Conservation (phyloP, 768 basidiomycete genomes). For the Dioszegia aurantiaca region DNA sequence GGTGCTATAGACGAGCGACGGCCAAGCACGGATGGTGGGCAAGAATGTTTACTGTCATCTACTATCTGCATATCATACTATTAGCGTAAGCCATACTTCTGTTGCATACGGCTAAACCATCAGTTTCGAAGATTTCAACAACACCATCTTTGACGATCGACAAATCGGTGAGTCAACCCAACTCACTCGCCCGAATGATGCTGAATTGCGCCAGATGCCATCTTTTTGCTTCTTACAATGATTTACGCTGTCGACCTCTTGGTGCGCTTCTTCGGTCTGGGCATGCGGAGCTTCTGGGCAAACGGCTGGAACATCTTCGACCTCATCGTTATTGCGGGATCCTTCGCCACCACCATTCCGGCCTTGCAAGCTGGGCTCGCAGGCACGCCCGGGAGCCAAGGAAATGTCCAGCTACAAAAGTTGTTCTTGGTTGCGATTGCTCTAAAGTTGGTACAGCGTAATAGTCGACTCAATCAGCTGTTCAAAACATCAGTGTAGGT, state of each 20-base stretch:
- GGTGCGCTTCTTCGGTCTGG: constrained; percentile 78
- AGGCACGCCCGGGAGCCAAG: constrained; percentile 25
- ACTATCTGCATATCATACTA: constrained; percentile 75
- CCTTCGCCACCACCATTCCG: constrained; percentile 75
- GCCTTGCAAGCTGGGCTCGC: constrained; percentile 56
- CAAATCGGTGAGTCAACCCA: constrained; percentile 10
- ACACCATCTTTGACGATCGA: constrained; percentile 56
- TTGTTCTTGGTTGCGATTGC: constrained; percentile 89
- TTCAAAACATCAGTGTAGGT: constrained; percentile 94
- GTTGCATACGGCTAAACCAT: constrained; percentile 56
- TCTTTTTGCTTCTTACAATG: constrained; percentile 71
- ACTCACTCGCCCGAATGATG: not conserved
- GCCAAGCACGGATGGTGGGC: constrained; percentile 94
- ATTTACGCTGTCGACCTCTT: constrained; percentile 73
- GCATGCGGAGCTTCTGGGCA: constrained; percentile 75
- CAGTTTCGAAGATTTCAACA: constrained; percentile 77
- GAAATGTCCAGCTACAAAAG: constrained; percentile 48
- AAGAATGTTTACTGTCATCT: constrained; percentile 70
- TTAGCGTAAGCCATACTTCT: constrained; percentile 22
- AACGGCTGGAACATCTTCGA: constrained; percentile 97
- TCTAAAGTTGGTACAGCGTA: constrained; percentile 88
- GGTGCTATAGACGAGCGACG: constrained; percentile 90
- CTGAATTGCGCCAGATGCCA: constrained; percentile 58
- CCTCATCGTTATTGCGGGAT: constrained; percentile 71
- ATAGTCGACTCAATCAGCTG: constrained; percentile 82